Evolutionary conservation across 768 basidiomycete species (phyloP), one percentile per base, ranked within the genome.

Genomic region (Lanmaoa pseudosensibilis): DNA sequence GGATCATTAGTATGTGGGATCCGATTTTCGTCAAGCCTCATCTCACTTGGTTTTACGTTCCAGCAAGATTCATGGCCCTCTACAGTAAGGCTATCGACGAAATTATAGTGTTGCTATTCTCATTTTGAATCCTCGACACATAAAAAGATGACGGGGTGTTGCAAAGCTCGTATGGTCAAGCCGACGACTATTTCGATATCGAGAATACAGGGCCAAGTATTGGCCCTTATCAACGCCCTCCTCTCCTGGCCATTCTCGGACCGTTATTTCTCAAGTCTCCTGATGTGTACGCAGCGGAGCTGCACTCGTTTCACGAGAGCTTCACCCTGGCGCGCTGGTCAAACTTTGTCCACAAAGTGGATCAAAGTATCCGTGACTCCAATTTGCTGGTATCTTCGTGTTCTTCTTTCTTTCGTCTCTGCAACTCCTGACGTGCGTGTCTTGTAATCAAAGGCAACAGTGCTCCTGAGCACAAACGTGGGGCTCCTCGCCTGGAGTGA

Each of bases 131-230:
- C n/a, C 38, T 52, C 1, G 6, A 39, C 10, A 11, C 34, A 37
- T 47, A 18, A 19, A n/a, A 23, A 70, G 69, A 65, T 13, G 67
- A 71, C 0, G 71, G 69, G 7, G 45, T 69, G 2, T 44, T 71
- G 21, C 58, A 57, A 30, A 73, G 65, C 23, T 67, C 67, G 23
- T 73, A 71, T 46, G 69, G 71, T 11, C 69, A 71, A 54, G 52
- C 45, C 5, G 69, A 73, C 40, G 71, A 71, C 38, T 67, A 64
- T 46, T 73, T 69, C 50, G 69, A 71, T 38, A 69, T 73, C 40
- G 67, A 73, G 1, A 56, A 59, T 36, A 58, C 56, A 5, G 52
- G 53, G 4, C 55, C 61, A 6, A 7, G 4, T 2, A 13, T 56
- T 4, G 53, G 57, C 2, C 46, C 67, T 25, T 71, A 71, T 23